Conservation (phyloP, 192 early-diverging fungal genomes). For the Gamsiella multidivaricata region DNA sequence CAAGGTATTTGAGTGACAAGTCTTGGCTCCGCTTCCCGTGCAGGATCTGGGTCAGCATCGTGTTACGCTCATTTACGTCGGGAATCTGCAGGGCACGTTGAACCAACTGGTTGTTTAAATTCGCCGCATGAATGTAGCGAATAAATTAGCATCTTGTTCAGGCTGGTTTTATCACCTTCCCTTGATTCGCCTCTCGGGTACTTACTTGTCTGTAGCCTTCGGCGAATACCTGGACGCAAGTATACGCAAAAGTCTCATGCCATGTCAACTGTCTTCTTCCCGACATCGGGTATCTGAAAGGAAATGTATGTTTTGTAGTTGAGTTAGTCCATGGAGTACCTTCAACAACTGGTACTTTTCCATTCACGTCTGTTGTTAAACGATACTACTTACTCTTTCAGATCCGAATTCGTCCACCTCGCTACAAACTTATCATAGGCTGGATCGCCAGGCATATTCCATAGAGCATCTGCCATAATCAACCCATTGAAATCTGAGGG, state of each 20-base stretch:
- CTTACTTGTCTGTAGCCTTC: constrained; percentile 35
- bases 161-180: too few species aligned
- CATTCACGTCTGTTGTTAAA: neutral
- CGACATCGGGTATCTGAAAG: constrained; percentile 27
- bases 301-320: too few species aligned
- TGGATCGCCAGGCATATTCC: constrained; percentile 25
- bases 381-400: neutral
- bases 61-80: neutral
- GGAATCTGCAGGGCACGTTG: constrained; percentile 2
- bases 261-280: constrained; percentile 23
- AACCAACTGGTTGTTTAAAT: constrained; percentile 35
- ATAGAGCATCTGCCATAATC: constrained; percentile 37
- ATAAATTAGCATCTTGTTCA: too few species aligned
- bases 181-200: too few species aligned
- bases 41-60: neutral
- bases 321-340: too few species aligned
- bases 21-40: constrained; percentile 26
- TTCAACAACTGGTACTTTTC: too few species aligned
- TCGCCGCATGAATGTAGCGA: too few species aligned
- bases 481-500: constrained; percentile 30
- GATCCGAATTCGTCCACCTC: constrained; percentile 12
- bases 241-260: constrained; percentile 45
- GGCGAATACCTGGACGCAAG: constrained; percentile 29
- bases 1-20: constrained; percentile 12
- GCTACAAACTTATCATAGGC: constrained; percentile 18